Evolutionary conservation across 768 basidiomycete species (phyloP).

Genomic region (Podaxis sp.): DNA sequence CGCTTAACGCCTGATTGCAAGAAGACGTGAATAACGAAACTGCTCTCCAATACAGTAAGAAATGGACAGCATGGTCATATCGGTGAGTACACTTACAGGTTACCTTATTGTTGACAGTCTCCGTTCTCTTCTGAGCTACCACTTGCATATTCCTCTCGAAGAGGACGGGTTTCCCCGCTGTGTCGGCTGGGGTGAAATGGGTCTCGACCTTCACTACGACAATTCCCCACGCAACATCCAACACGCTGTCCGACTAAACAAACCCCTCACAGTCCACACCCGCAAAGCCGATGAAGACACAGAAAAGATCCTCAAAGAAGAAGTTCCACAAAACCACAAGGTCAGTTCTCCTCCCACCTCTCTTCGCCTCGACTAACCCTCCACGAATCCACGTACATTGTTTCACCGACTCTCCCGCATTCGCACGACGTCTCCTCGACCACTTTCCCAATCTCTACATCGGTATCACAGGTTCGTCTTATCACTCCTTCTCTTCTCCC

Average conservation of each 20-base stretch:
- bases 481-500: conserved; percentile 8
- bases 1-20: too few species aligned
- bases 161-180: conserved; percentile 83
- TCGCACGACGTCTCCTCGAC: conserved; percentile 67
- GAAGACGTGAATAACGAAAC: too few species aligned
- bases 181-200: conserved; percentile 89
- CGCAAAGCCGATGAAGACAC: conserved; percentile 85
- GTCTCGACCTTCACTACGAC: conserved; percentile 84
- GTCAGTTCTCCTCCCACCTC: conserved; percentile 31
- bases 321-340: conserved; percentile 70
- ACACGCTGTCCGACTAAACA: conserved; percentile 67
- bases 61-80: too few species aligned
- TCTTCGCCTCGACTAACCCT: neutral
- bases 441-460: conserved; percentile 84
- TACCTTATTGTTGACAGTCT: neutral
- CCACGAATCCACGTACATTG: conserved; percentile 84
- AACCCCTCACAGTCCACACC: conserved; percentile 85
- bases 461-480: conserved; percentile 65
- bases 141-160: neutral
- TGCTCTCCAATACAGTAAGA: too few species aligned
- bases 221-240: conserved; percentile 72
- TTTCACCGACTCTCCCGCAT: conserved; percentile 79
- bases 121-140: too few species aligned
- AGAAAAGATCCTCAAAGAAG: conserved; percentile 69
- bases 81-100: too few species aligned